Evolutionary conservation across 148 eudicot species (phyloP), one percentile per base, ranked within the genome.

Genomic region (Heliosperma pusillum): DNA sequence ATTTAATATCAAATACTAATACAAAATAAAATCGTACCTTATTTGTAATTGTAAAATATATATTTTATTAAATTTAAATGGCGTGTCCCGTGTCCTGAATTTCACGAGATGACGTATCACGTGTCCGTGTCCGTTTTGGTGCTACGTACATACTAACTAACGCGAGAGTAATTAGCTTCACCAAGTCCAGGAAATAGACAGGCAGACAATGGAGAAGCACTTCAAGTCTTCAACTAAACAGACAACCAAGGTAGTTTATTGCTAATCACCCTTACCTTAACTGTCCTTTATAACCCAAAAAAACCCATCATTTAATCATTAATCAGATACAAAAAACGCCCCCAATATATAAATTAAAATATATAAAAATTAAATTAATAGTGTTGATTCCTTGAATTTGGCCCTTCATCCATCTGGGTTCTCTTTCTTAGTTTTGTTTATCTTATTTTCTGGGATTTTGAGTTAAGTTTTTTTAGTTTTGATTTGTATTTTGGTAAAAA

Each of bases 341-440:
- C 44, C 70, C n/a, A 5, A 16, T 26, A 16, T 57, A 21, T 10
- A 29, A 66, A 75, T 36, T 44, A 77, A 61, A 61, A 52, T 4
- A 1, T 13, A 47, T 36, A 47, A 47, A 13, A 50, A 50, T 13
- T 15, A 13, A 11, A 57, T 52, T 58, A 71, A 22, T 19, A 2
- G 16, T 74, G 57, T 44, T 21, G 57, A 68, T 76, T 57, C 15
- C 21, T 70, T 75, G 79, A 76, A 68, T 59, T 64, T 55, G 72
- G 27, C 78, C 20, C 57, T 70, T 73, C 17, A 68, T 55, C 63
- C 80, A 77, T 80, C 78, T 80, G 86, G 81, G 80, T 75, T 73
- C 76, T 61, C 72, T 50, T 22, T 36, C 27, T 69, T 76, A 30
- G 12, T 66, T 58, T 29, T 50, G 6, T 55, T 59, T 55, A 42